Evolutionary conservation across 1,139 yeast species (phyloP).

Genomic region (Wickerhamomyces sp.): DNA sequence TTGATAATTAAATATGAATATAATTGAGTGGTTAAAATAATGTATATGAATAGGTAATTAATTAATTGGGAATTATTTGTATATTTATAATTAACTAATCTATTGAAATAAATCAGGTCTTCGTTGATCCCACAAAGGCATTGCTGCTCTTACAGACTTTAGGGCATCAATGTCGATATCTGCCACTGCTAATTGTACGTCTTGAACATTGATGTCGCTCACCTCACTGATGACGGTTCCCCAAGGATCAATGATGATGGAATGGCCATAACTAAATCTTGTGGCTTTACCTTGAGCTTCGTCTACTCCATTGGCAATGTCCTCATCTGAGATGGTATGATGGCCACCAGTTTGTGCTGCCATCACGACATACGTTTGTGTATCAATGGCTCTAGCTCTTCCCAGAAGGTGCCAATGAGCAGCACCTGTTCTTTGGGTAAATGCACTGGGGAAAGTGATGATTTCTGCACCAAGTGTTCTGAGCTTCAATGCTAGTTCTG

Average conservation of each 20-base stretch:
- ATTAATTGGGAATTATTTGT: too few species aligned
- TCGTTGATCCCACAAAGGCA: conserved; percentile 75
- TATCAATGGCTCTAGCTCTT: conserved; percentile 78
- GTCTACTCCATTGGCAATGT: conserved; percentile 31
- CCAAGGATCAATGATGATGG: conserved; percentile 88
- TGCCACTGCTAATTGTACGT: conserved; percentile 59
- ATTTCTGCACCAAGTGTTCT: conserved; percentile 74
- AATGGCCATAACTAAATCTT: conserved; percentile 75
- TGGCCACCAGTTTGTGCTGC: conserved; percentile 91
- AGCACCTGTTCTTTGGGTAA: conserved; percentile 84
- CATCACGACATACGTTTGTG: conserved; percentile 83
- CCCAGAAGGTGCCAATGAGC: conserved; percentile 88
- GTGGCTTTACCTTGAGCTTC: conserved; percentile 24
- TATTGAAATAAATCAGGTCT: conserved; percentile 56
- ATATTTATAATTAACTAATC: too few species aligned
- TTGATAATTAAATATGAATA: conserved; percentile 1
- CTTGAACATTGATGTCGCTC: conserved; percentile 40
- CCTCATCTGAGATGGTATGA: conserved; percentile 37
- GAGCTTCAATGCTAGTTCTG: conserved; percentile 67
- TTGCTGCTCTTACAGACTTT: conserved; percentile 48
- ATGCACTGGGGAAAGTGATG: conserved; percentile 83
- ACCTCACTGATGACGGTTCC: conserved; percentile 71
- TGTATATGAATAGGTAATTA: background rate
- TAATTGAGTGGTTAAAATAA: background rate
- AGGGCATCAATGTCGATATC: conserved; percentile 59